Evolutionary conservation across 345 rosid species (phyloP).

Genomic region (Iberis pinnata): DNA sequence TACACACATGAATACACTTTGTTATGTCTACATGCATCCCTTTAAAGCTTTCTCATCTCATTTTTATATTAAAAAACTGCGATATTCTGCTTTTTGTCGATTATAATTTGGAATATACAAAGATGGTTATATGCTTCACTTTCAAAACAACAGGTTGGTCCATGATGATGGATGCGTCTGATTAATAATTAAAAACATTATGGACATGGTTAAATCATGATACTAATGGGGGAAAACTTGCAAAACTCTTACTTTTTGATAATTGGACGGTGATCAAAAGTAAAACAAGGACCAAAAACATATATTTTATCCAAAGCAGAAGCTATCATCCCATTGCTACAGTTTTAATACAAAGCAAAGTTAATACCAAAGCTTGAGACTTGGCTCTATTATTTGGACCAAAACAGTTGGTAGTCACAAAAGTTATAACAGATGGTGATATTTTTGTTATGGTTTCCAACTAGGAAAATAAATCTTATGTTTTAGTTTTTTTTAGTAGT

Average conservation of each 20-base stretch:
- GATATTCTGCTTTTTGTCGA: background rate
- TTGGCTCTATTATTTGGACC: slow-evolving; percentile 13
- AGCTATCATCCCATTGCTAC: slow-evolving; percentile 28
- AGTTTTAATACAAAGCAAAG: slow-evolving; percentile 29
- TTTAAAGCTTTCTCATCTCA: slow-evolving; percentile 24
- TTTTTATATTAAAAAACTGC: slow-evolving; percentile 10
- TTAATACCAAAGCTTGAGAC: slow-evolving; percentile 1
- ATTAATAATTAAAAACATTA: slow-evolving; percentile 7
- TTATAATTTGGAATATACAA: slow-evolving; percentile 16
- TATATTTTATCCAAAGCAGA: slow-evolving; percentile 17
- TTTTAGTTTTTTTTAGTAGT: too few relatives aligned
- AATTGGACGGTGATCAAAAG: slow-evolving; percentile 28
- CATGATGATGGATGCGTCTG: slow-evolving; percentile 22
- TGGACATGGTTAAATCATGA: slow-evolving; percentile 23
- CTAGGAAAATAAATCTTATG: too few relatives aligned
- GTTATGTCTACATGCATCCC: slow-evolving; percentile 24
- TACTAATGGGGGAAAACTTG: slow-evolving; percentile 3
- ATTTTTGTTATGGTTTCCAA: too few relatives aligned
- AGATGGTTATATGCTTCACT: slow-evolving; percentile 29
- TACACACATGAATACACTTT: slow-evolving; percentile 23
- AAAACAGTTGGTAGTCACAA: slow-evolving; percentile 16
- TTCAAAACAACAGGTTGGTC: slow-evolving; percentile 26
- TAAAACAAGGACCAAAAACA: slow-evolving; percentile 1
- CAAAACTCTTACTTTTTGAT: slow-evolving; percentile 14
- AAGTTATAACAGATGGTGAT: slow-evolving; percentile 12